phyloP scores from a whole-genome alignment of 176 grass and related monocot genomes.

The Avena atlantica region DNA sequence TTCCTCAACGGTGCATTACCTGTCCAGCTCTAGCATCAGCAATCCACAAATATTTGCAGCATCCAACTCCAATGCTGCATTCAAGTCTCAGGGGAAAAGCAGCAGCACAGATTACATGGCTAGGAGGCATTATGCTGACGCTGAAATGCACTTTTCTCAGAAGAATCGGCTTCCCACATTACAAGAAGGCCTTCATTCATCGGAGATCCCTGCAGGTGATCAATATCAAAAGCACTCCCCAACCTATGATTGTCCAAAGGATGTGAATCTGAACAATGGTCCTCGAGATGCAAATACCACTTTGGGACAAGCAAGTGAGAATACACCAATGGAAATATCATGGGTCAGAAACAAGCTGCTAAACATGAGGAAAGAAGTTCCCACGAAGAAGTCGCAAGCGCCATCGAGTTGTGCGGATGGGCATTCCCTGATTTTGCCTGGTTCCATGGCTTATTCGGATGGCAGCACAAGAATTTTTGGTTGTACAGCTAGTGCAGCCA shows the following conservation, averaged over 20 bases:
- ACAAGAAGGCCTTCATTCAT: constrained; percentile 18
- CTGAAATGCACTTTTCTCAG: neutral
- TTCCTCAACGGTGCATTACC: constrained; percentile 25
- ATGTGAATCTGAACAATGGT: constrained; percentile 20
- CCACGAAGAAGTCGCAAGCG: constrained; percentile 39
- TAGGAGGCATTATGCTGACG: constrained; percentile 24
- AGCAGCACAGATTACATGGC: constrained; percentile 29
- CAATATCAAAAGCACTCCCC: constrained; percentile 37
- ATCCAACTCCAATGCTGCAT: constrained; percentile 33
- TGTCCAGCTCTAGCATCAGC: constrained; percentile 23
- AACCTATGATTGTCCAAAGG: constrained; percentile 32
- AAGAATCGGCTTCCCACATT: constrained; percentile 29
- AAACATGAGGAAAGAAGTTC: constrained; percentile 44
- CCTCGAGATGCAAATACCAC: constrained; percentile 34
- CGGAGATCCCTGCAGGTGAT: constrained; percentile 28
- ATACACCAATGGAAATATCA: constrained; percentile 31
- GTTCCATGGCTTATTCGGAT: constrained; percentile 42
- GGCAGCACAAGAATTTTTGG: constrained; percentile 18
- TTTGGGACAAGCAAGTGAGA: constrained; percentile 34
- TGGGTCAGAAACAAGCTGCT: constrained; percentile 34
- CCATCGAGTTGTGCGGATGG: constrained; percentile 34
- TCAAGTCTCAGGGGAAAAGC: constrained; percentile 37
- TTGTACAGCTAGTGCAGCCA: constrained; percentile 22
- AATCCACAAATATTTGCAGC: constrained; percentile 27
- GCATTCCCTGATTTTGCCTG: constrained; percentile 31